Evolutionary conservation across 345 rosid species (phyloP).

Genomic region (Physaria fendleri): DNA sequence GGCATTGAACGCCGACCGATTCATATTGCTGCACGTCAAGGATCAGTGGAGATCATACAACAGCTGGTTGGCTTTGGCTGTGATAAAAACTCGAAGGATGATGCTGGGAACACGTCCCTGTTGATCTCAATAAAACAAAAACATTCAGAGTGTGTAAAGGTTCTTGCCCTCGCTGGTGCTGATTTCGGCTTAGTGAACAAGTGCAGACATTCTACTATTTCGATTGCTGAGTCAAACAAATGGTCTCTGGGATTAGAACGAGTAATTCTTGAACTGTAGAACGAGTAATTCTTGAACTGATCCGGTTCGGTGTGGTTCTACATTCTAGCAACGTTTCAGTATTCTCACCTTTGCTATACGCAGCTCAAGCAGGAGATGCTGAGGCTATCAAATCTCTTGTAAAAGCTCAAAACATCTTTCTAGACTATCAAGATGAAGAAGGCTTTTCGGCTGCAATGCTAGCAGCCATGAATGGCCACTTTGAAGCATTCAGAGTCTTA

Average conservation of each 20-base stretch:
- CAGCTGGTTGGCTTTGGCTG: constrained; percentile 54
- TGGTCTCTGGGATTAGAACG: constrained; percentile 72
- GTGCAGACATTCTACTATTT: constrained; percentile 43
- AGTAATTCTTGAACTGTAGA: constrained; percentile 53
- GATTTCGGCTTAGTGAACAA: constrained; percentile 69
- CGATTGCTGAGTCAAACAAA: constrained; percentile 44
- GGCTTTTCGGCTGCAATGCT: constrained; percentile 90
- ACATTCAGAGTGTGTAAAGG: constrained; percentile 51
- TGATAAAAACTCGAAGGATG: constrained; percentile 64
- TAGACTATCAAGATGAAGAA: constrained; percentile 72
- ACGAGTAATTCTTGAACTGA: constrained; percentile 48
- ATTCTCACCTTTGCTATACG: constrained; percentile 55
- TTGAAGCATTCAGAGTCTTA: constrained; percentile 63
- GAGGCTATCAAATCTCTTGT: constrained; percentile 58
- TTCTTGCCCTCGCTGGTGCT: constrained; percentile 67
- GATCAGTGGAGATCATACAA: constrained; percentile 48
- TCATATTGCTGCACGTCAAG: constrained; percentile 78
- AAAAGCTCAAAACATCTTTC: constrained; percentile 32
- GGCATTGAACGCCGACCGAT: constrained; percentile 57
- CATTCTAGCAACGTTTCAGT: constrained; percentile 47
- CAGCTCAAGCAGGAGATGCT: constrained; percentile 59
- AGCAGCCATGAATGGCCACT: constrained; percentile 75
- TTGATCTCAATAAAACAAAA: constrained; percentile 59
- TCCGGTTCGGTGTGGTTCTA: constrained; percentile 52
- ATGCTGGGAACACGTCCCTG: constrained; percentile 69